Base-by-base conservation (phyloP, 805 yeast species). In the Cyberlindnera maritima region DNA sequence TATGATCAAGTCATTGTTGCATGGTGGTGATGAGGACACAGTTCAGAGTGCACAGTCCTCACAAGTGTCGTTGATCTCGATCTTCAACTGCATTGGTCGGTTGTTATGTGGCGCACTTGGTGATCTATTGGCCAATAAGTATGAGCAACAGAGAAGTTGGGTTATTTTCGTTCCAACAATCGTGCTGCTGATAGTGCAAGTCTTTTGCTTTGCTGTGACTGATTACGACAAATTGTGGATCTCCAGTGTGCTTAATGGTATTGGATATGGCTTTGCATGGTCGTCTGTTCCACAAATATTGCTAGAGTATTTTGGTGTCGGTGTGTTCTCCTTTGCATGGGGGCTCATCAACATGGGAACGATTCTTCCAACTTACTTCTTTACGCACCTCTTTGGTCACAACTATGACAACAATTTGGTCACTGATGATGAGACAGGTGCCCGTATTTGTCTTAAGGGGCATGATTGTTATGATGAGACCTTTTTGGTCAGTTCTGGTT, bases 221-320 rank as follows among this genome's bases (percentile, higher is more conserved):
- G 61, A 66, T 19, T 68, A 73, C 45, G 54, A 62, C 2, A 46
- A 53, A 20, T 62, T 87, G 54, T 72, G 82, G 64, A 36, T 72
- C 26, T 67, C 76, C 20, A 81, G 91, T 1, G 60, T 75, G n/a
- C 58, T 78, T 17, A 74, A 79, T 26, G 95, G 95, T 0, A 68
- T 82, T 32, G 84, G 83, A 34, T 87, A 87, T 64, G 95, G 95
- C 1, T 76, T 80, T 52, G 72, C 82, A 19, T 84, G 84, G 66
- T 85, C 91, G 41, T 72, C 84, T 9, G 76, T 79, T 64, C 94
- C 95, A 5, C 80, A 86, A n/a, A 77, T 87, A 18, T 75, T 84
- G n/a, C 77, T 88, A 15, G 92, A 87, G 53, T 64, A 75, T 10
- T 86, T 85, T 66, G 94, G 94, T 2, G 76, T 87, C 69, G 69